Conservation (phyloP, 164 flowering plant species). For the Cinnamomum micranthum region DNA sequence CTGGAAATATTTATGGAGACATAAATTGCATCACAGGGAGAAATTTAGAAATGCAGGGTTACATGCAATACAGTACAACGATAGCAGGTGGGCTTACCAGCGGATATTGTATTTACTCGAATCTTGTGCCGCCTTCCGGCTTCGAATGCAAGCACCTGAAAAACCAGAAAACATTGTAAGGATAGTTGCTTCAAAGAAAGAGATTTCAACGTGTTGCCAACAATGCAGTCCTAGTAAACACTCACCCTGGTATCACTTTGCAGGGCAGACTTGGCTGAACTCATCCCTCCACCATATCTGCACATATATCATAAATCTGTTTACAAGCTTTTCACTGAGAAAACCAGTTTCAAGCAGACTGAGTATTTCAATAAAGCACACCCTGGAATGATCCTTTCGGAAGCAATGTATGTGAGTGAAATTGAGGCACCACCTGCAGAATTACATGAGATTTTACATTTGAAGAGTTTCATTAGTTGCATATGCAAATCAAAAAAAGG, state of each 20-base stretch:
- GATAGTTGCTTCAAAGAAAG: background rate
- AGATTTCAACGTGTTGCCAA: background rate
- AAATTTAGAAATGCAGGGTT: background rate
- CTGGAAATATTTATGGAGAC: slow-evolving; percentile 28
- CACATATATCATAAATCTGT: background rate
- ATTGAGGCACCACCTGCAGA: slow-evolving; percentile 84
- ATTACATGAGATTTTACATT: slow-evolving; percentile 6
- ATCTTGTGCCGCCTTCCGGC: slow-evolving; percentile 82
- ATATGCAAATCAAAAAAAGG: background rate
- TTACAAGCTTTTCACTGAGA: background rate
- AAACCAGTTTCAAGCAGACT: background rate
- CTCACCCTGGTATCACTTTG: slow-evolving; percentile 86
- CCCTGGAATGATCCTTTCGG: slow-evolving; percentile 98
- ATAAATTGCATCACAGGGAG: background rate
- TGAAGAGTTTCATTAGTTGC: background rate
- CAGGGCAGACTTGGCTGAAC: slow-evolving; percentile 97
- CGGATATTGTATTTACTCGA: slow-evolving; percentile 93
- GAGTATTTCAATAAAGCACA: slow-evolving; percentile 17
- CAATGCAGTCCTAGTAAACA: background rate
- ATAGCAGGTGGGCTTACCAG: slow-evolving; percentile 44
- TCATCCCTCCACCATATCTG: slow-evolving; percentile 99
- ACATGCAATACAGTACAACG: background rate
- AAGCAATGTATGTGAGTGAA: slow-evolving; percentile 94
- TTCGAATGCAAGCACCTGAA: slow-evolving; percentile 95
- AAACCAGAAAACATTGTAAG: slow-evolving; percentile 11